Evolutionary conservation across 345 rosid species (phyloP).

Genomic region (Rhodomyrtus tomentosa): DNA sequence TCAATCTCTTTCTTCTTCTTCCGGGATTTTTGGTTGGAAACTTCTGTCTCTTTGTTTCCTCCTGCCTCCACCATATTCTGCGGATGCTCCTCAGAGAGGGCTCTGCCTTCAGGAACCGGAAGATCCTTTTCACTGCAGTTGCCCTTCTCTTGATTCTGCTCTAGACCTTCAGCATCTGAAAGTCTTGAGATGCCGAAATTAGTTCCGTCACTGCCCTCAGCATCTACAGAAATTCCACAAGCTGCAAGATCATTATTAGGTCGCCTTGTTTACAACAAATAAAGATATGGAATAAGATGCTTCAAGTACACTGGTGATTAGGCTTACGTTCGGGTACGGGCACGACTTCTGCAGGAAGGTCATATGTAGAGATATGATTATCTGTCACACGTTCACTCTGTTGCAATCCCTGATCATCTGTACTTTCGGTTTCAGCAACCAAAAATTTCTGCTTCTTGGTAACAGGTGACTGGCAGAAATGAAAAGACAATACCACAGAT

Average conservation of each 20-base stretch:
- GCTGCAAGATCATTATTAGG: background rate
- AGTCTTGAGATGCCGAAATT: constrained; percentile 15
- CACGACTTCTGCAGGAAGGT: background rate
- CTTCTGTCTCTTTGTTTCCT: background rate
- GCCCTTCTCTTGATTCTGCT: constrained; percentile 12
- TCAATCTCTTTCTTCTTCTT: constrained; percentile 15
- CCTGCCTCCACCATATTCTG: background rate
- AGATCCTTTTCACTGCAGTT: constrained; percentile 7
- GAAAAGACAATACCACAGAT: background rate
- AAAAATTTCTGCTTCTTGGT: constrained; percentile 18
- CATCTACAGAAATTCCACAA: background rate
- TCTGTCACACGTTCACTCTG: background rate
- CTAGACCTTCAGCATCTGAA: constrained; percentile 12
- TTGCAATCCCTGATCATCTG: constrained; percentile 13
- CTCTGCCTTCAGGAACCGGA: constrained; percentile 11
- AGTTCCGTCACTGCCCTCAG: constrained; percentile 15
- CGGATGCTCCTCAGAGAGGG: constrained; percentile 3
- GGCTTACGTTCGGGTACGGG: background rate
- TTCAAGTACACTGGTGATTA: background rate
- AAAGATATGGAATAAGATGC: background rate
- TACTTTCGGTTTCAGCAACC: background rate
- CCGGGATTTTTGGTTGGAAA: constrained; percentile 11
- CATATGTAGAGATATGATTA: background rate
- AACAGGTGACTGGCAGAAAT: constrained; percentile 15
- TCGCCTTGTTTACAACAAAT: background rate